A percentile compares a stretch with the other conserved stretches of the same genome.
phyloP scores from a whole-genome alignment of 768 basidiomycete species.

The Trametes coccinea region DNA sequence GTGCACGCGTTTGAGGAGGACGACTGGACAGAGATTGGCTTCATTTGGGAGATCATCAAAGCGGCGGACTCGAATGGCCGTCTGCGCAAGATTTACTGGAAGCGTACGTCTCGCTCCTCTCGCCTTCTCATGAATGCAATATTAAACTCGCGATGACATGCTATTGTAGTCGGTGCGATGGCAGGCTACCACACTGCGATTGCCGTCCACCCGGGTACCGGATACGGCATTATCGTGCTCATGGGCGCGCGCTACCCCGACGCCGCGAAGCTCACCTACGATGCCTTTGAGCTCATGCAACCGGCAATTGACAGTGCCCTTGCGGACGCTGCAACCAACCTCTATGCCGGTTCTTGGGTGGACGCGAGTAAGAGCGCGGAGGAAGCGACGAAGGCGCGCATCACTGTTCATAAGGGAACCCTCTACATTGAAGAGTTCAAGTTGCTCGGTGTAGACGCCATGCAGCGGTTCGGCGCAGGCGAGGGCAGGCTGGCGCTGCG shows the following conservation, averaged over 20 bases:
- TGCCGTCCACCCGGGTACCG: conserved; percentile 30
- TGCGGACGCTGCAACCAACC: conserved; percentile 10
- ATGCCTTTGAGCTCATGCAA: conserved; percentile 30
- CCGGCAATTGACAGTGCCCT: conserved; percentile 29
- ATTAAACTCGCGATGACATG: not conserved
- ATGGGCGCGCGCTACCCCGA: conserved; percentile 27
- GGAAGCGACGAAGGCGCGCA: not conserved
- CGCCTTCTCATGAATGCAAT: not conserved
- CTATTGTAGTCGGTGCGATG: conserved; percentile 30
- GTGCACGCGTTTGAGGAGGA: conserved; percentile 34
- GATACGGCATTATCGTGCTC: conserved; percentile 34
- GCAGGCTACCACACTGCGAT: conserved; percentile 28
- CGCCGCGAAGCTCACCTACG: conserved; percentile 27
- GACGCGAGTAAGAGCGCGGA: conserved; percentile 1
- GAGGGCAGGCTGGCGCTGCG: conserved; percentile 26
- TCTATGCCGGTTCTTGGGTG: conserved; percentile 31
- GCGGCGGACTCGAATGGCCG: conserved; percentile 24
- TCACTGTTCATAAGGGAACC: conserved; percentile 25
- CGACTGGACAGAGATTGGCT: conserved; percentile 27
- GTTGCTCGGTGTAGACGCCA: conserved; percentile 21
- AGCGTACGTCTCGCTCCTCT: conserved; percentile 24
- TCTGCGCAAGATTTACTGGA: conserved; percentile 30
- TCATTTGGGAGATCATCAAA: conserved; percentile 30
- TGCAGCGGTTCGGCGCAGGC: conserved; percentile 4
- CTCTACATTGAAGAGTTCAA: conserved; percentile 24